Conservation (phyloP, 345 rosid species). For the Citrus cavaleriei region DNA sequence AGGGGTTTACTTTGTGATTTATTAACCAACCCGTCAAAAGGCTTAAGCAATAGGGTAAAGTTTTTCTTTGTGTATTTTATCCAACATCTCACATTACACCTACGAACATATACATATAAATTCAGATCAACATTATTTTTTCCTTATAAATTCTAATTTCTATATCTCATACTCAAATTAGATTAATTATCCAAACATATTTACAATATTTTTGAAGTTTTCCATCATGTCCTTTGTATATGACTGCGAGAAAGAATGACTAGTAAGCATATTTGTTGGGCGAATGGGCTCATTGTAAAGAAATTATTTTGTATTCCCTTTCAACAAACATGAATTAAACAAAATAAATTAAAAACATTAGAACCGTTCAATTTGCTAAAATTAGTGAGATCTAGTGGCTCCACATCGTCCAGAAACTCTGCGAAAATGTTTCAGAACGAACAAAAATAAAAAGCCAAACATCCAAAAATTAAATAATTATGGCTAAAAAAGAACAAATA, state of each 20-base stretch:
- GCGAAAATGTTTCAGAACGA: no score
- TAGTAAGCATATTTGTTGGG: neutral
- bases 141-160: no score
- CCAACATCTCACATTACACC: neutral
- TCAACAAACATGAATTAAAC: neutral
- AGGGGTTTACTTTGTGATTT: no score
- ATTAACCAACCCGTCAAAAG: no score
- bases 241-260: neutral
- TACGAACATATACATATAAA: no score
- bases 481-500: neutral
- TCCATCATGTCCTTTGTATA: neutral
- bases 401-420: neutral
- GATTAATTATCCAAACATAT: neutral
- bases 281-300: neutral
- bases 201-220: no score
- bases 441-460: neutral
- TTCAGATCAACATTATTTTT: no score
- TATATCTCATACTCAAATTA: neutral
- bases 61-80: no score
- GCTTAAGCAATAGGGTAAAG: no score
- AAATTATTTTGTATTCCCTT: neutral
- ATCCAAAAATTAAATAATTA: neutral
- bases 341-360: no score
- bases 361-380: neutral
- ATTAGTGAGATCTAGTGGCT: neutral